Evolutionary conservation across 768 basidiomycete genomes (phyloP).

Genomic region (Kondoa subrosea): DNA sequence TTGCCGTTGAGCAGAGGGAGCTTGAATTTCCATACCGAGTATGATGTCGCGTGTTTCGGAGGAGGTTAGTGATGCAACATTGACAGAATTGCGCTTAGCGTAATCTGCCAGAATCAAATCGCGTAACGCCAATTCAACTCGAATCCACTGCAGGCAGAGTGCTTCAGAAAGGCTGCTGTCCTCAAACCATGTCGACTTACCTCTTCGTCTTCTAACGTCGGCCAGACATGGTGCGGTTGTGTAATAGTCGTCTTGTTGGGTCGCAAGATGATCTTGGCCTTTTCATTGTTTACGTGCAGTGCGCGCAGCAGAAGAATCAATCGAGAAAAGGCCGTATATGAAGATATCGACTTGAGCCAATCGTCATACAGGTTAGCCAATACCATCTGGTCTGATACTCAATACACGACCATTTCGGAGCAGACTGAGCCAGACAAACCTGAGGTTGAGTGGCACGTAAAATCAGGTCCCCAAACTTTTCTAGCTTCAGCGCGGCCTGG

Average conservation of each 20-base stretch:
- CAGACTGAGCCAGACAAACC: no score
- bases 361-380: slow-evolving; percentile 97
- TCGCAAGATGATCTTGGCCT: slow-evolving; percentile 93
- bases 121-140: slow-evolving; percentile 96
- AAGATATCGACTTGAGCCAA: slow-evolving; percentile 97
- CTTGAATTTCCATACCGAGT: slow-evolving; percentile 93
- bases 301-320: slow-evolving; percentile 92
- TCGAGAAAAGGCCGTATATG: slow-evolving; percentile 96
- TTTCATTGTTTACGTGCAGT: slow-evolving; percentile 97
- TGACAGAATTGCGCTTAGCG: slow-evolving; percentile 92
- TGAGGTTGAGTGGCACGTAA: slow-evolving; percentile 89
- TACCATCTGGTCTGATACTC: no score
- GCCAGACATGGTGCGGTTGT: slow-evolving; percentile 96
- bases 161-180: background rate
- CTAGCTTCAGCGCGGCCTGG: slow-evolving; percentile 99
- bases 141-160: slow-evolving; percentile 51
- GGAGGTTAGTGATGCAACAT: slow-evolving; percentile 88
- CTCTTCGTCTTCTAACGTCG: slow-evolving; percentile 74
- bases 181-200: background rate
- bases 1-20: slow-evolving; percentile 79
- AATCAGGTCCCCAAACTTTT: slow-evolving; percentile 92
- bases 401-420: no score
- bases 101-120: slow-evolving; percentile 89
- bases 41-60: slow-evolving; percentile 97
- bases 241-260: slow-evolving; percentile 95